Percentiles rank a stretch among this genome's conserved stretches.
These are phyloP conservation scores for Gonium pectorale DNA, from an alignment of 139 green algal species.

Conservation along the genomic window DNA sequence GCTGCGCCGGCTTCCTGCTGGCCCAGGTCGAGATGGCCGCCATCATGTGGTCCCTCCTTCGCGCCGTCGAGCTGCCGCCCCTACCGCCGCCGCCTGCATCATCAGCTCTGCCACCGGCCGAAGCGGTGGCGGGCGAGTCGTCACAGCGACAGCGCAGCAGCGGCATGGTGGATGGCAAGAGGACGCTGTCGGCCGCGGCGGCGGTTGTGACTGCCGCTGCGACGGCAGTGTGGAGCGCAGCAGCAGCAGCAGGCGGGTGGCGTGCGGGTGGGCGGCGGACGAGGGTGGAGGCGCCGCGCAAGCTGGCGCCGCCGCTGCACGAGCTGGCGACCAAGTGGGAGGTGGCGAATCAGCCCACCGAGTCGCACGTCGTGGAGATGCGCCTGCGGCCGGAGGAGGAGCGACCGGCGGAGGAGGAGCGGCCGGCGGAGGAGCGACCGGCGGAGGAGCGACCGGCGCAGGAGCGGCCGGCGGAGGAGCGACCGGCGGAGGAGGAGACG, in stretches of 20 bases:
- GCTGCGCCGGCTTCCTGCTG: constrained; percentile 39
- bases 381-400: background rate
- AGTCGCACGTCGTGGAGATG: background rate
- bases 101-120: too few species aligned
- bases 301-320: background rate
- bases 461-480: background rate
- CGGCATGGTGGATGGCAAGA: too few species aligned
- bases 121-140: too few species aligned
- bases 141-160: too few species aligned
- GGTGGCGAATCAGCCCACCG: constrained; percentile 29
- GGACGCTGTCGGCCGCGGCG: too few species aligned
- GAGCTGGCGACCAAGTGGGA: constrained; percentile 13
- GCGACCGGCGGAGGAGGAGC: background rate
- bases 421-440: too few species aligned
- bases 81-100: too few species aligned
- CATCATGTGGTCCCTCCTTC: constrained; percentile 4
- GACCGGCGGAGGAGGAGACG: background rate
- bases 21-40: constrained; percentile 30
- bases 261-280: background rate
- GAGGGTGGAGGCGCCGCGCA: too few species aligned
- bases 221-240: too few species aligned
- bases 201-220: too few species aligned
- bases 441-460: background rate
- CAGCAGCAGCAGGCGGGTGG: background rate
- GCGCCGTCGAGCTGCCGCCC: background rate